A percentile compares a stretch with the other conserved stretches of the same genome.
These are phyloP conservation scores for Pseudozyma sp. DNA, from an alignment of 1,284 basidiomycete species.

Conservation along the genomic window DNA sequence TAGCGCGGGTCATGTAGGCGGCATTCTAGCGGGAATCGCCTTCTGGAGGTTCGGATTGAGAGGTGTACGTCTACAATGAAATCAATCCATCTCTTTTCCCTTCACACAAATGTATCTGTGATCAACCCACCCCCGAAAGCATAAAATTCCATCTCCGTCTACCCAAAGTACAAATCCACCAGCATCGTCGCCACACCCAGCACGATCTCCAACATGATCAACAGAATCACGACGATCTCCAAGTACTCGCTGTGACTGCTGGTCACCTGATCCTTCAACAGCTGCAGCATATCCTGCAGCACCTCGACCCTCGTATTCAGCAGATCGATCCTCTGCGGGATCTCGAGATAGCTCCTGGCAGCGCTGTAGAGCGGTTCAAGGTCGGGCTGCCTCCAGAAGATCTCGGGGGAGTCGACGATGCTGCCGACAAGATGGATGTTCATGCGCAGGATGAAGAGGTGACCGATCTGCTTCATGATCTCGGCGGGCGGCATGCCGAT, in stretches of 20 bases:
- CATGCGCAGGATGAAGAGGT: slow-evolving; percentile 88
- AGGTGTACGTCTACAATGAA: slow-evolving; percentile 16
- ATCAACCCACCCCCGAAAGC: too few relatives aligned
- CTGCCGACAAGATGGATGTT: slow-evolving; percentile 96
- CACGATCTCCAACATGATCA: slow-evolving; percentile 86
- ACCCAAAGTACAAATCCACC: slow-evolving; percentile 66
- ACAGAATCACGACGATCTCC: slow-evolving; percentile 92
- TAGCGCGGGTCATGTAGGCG: slow-evolving; percentile 83
- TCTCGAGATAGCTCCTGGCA: slow-evolving; percentile 85
- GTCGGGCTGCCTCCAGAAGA: slow-evolving; percentile 86
- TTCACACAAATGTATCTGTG: background rate
- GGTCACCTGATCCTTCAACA: slow-evolving; percentile 93
- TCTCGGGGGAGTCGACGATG: slow-evolving; percentile 92
- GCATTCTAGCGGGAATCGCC: slow-evolving; percentile 76
- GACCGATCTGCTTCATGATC: slow-evolving; percentile 96
- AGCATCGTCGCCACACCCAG: slow-evolving; percentile 67
- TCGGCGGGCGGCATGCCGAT: slow-evolving; percentile 78
- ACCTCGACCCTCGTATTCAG: slow-evolving; percentile 93
- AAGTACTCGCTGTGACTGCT: slow-evolving; percentile 89
- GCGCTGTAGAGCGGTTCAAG: slow-evolving; percentile 94
- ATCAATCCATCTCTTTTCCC: too few relatives aligned
- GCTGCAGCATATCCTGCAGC: slow-evolving; percentile 94
- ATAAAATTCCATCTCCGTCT: too few relatives aligned
- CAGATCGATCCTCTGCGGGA: slow-evolving; percentile 90
- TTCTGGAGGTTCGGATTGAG: slow-evolving; percentile 47